These are phyloP conservation scores for Musa acuminata DNA, from an alignment of 176 grass and related monocot genomes.

Conservation along the genomic window DNA sequence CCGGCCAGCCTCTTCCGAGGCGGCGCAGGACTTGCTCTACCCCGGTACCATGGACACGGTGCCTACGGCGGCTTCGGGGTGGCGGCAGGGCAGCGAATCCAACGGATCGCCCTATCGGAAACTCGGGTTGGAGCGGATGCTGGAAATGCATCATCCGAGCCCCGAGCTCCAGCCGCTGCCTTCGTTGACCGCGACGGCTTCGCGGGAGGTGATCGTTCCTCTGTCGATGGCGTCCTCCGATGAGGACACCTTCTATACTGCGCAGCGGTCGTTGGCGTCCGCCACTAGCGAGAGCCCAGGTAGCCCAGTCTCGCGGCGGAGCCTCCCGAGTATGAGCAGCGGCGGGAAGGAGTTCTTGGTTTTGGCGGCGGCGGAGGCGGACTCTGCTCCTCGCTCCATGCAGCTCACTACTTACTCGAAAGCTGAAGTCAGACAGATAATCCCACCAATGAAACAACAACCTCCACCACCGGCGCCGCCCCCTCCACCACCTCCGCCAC, in stretches of 20 bases:
- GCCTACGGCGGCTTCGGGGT: slow-evolving; percentile 21
- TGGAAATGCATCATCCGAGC: slow-evolving; percentile 63
- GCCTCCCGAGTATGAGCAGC: slow-evolving; percentile 72
- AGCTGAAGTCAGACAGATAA: slow-evolving; percentile 67
- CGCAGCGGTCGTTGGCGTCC: slow-evolving; percentile 31
- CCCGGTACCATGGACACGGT: slow-evolving; percentile 50
- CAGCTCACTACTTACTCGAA: slow-evolving; percentile 50
- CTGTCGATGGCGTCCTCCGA: slow-evolving; percentile 38
- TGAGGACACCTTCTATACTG: slow-evolving; percentile 72
- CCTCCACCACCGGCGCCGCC: slow-evolving; percentile 35
- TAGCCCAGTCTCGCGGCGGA: slow-evolving; percentile 60
- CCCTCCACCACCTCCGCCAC: slow-evolving; percentile 21
- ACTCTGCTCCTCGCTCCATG: slow-evolving; percentile 30
- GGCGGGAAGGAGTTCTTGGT: slow-evolving; percentile 27
- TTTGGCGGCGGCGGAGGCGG: slow-evolving; percentile 24
- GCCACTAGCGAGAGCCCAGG: slow-evolving; percentile 49
- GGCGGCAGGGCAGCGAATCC: slow-evolving; percentile 28
- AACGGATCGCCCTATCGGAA: slow-evolving; percentile 78
- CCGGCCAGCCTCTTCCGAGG: background rate
- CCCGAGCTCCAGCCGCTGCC: slow-evolving; percentile 74
- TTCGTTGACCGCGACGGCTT: slow-evolving; percentile 27
- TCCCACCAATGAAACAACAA: slow-evolving; percentile 25
- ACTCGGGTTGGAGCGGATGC: slow-evolving; percentile 44
- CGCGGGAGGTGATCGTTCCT: background rate
- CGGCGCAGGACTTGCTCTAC: slow-evolving; percentile 53